A percentile compares a stretch with the other conserved stretches of the same genome.
phyloP scores from a whole-genome alignment of 192 early-diverging fungal species.

The Backusella macrospora region DNA sequence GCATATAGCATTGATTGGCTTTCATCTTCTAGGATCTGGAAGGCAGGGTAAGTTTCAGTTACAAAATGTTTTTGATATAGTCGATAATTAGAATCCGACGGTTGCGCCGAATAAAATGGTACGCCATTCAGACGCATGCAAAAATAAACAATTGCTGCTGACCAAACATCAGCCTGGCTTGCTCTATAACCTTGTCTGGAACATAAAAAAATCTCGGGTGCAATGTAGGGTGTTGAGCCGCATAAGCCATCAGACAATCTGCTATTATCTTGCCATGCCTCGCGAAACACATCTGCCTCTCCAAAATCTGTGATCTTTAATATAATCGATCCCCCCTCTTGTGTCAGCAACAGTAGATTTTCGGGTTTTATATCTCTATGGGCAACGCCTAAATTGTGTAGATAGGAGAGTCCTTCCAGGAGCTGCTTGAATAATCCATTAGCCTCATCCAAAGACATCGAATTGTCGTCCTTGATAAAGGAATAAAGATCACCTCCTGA shows the following conservation, averaged over 20 bases:
- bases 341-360: constrained; percentile 89
- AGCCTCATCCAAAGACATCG: constrained; percentile 79
- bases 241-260: constrained; percentile 86
- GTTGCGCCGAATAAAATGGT: constrained; percentile 65
- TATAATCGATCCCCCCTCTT: constrained; percentile 68
- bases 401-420: constrained; percentile 79
- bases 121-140: constrained; percentile 74
- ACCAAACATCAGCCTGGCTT: constrained; percentile 89
- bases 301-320: constrained; percentile 99
- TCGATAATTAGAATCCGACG: constrained; percentile 64
- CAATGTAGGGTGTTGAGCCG: constrained; percentile 95
- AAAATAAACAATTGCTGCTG: constrained; percentile 90
- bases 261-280: constrained; percentile 40
- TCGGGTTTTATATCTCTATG: constrained; percentile 86
- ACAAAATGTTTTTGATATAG: neutral
- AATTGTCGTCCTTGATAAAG: constrained; percentile 68
- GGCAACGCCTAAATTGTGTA: constrained; percentile 93
- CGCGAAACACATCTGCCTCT: constrained; percentile 90
- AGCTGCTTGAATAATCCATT: constrained; percentile 96
- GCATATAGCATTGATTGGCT: constrained; percentile 24
- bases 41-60: neutral
- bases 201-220: constrained; percentile 77
- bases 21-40: neutral
- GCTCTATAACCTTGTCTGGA: constrained; percentile 80
- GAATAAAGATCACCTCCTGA: constrained; percentile 88